Evolutionary conservation across 805 yeast genomes (phyloP).

Genomic region (Nakazawaea holstii): DNA sequence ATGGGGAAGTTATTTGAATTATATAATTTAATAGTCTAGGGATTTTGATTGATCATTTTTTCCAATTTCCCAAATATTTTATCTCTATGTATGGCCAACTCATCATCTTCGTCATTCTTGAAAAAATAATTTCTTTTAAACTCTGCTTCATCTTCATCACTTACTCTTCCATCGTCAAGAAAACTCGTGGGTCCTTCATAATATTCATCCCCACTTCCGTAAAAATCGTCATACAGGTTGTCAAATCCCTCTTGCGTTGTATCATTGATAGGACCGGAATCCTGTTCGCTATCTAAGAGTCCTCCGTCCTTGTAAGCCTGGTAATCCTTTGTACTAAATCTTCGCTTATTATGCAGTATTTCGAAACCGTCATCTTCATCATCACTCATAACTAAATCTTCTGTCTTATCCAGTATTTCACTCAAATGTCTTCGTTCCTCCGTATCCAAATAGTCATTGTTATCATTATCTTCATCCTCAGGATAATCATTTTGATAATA

Average conservation of each 20-base stretch:
- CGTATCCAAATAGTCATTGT: slow-evolving; percentile 8
- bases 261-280: slow-evolving; percentile 3
- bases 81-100: slow-evolving; percentile 59
- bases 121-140: slow-evolving; percentile 49
- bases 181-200: slow-evolving; percentile 15
- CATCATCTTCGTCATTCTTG: slow-evolving; percentile 50
- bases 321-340: slow-evolving; percentile 23
- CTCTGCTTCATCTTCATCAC: slow-evolving; percentile 20
- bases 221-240: slow-evolving; percentile 24
- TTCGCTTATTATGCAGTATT: slow-evolving; percentile 25
- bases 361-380: slow-evolving; percentile 33
- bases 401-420: slow-evolving; percentile 10
- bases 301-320: slow-evolving; percentile 22
- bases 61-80: slow-evolving; percentile 53
- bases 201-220: slow-evolving; percentile 13
- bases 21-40: not conserved
- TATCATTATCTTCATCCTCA: slow-evolving; percentile 76
- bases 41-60: slow-evolving; percentile 41
- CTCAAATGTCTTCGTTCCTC: slow-evolving; percentile 1
- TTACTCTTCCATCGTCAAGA: slow-evolving; percentile 10
- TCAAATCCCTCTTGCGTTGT: slow-evolving; percentile 22
- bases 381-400: slow-evolving; percentile 26
- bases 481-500: slow-evolving; percentile 93
- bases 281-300: slow-evolving; percentile 15
- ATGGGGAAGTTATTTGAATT: slow-evolving; percentile 24